phyloP scores from a whole-genome alignment of 1,284 basidiomycete species.

The Flammula alnicola region DNA sequence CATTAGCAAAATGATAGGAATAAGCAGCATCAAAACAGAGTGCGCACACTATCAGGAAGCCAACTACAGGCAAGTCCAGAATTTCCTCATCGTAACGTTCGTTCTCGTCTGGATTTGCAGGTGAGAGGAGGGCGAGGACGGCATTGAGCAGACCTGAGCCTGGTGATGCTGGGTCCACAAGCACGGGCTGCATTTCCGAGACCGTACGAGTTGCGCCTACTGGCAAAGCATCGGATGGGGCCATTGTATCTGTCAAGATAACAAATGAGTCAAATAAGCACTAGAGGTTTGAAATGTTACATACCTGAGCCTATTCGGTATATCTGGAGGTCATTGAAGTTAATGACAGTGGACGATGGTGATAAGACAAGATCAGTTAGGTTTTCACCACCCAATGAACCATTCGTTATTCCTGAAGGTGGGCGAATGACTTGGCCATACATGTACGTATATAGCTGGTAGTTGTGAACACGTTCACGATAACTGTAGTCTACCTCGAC shows the following conservation, averaged over 20 bases:
- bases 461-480: constrained; percentile 78
- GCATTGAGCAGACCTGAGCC: constrained; percentile 82
- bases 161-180: constrained; percentile 74
- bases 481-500: constrained; percentile 90
- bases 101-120: constrained; percentile 71
- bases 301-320: constrained; percentile 86
- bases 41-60: constrained; percentile 83
- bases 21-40: too few species aligned
- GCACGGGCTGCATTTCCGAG: constrained; percentile 86
- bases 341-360: constrained; percentile 87
- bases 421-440: constrained; percentile 83
- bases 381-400: constrained; percentile 72
- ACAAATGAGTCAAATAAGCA: neutral
- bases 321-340: constrained; percentile 79
- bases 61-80: constrained; percentile 77
- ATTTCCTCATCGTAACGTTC: constrained; percentile 88
- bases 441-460: constrained; percentile 92
- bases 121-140: constrained; percentile 79
- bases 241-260: constrained; percentile 73
- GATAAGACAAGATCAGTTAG: constrained; percentile 78
- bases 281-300: constrained; percentile 8
- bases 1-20: neutral
- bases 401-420: constrained; percentile 59
- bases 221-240: constrained; percentile 89
- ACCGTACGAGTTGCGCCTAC: constrained; percentile 85